These are phyloP conservation scores for Ogataea paradorogensis DNA, from an alignment of 805 yeast genomes.

Conservation along the genomic window DNA sequence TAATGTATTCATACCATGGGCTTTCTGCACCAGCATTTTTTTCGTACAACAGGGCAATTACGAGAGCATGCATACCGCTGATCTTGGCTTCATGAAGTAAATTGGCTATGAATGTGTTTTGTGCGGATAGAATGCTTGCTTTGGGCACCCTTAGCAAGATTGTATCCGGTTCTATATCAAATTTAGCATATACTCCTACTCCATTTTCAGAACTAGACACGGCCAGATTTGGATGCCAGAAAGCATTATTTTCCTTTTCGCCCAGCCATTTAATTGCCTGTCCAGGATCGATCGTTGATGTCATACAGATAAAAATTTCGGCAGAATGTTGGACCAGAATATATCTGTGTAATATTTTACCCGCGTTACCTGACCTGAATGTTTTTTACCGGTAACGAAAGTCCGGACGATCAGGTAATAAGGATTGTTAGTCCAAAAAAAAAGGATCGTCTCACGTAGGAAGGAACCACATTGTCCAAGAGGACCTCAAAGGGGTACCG, in stretches of 20 bases:
- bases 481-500: conserved; percentile 2
- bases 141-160: conserved; percentile 62
- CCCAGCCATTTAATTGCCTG: conserved; percentile 52
- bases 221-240: conserved; percentile 48
- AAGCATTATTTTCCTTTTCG: conserved; percentile 43
- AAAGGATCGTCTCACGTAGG: background rate
- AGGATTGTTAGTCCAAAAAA: background rate
- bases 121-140: conserved; percentile 51
- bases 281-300: conserved; percentile 29
- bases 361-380: background rate
- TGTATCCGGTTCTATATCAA: conserved; percentile 33
- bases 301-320: conserved; percentile 20
- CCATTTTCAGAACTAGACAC: conserved; percentile 60
- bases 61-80: conserved; percentile 64
- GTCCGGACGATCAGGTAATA: background rate
- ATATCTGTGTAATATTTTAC: too few species aligned
- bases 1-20: conserved; percentile 78
- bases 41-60: conserved; percentile 73
- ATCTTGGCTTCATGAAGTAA: conserved; percentile 57
- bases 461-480: background rate
- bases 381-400: background rate
- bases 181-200: conserved; percentile 65
- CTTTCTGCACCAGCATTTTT: conserved; percentile 51
- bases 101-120: conserved; percentile 63
- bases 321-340: too few species aligned